phyloP scores from a whole-genome alignment of 2,329 filamentous ascomycete species.

The Chaetothyriales sp. region DNA sequence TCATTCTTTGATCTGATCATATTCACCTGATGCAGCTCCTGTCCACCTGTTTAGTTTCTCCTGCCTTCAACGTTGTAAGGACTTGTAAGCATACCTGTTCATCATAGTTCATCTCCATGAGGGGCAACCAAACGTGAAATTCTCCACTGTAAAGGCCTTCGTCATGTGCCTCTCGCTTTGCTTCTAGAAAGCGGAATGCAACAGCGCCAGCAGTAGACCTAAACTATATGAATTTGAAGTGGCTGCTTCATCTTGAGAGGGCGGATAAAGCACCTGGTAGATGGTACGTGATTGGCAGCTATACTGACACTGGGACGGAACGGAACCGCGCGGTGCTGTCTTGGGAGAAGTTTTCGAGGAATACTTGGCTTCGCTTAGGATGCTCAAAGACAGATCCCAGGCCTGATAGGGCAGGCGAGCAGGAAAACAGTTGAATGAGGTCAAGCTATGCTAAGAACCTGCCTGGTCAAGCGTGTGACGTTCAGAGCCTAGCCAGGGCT shows the following conservation, averaged over 20 bases:
- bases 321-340: no score
- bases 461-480: no score
- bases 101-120: slow-evolving; percentile 38
- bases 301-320: no score
- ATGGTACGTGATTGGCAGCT: not conserved
- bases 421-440: not conserved
- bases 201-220: not conserved
- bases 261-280: not conserved
- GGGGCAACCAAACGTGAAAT: slow-evolving; percentile 6
- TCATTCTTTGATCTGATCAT: not conserved
- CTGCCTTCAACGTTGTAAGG: not conserved
- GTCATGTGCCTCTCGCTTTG: not conserved
- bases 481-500: not conserved
- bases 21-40: slow-evolving; percentile 12
- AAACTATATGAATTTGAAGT: not conserved
- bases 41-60: slow-evolving; percentile 1
- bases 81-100: slow-evolving; percentile 22
- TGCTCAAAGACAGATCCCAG: not conserved
- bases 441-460: not conserved
- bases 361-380: not conserved
- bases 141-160: not conserved
- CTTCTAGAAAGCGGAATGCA: no score
- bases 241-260: not conserved
- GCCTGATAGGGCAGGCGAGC: not conserved
- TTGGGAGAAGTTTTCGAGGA: no score